phyloP scores from a whole-genome alignment of 306 rosid genomes.

The Hippophae rhamnoides region DNA sequence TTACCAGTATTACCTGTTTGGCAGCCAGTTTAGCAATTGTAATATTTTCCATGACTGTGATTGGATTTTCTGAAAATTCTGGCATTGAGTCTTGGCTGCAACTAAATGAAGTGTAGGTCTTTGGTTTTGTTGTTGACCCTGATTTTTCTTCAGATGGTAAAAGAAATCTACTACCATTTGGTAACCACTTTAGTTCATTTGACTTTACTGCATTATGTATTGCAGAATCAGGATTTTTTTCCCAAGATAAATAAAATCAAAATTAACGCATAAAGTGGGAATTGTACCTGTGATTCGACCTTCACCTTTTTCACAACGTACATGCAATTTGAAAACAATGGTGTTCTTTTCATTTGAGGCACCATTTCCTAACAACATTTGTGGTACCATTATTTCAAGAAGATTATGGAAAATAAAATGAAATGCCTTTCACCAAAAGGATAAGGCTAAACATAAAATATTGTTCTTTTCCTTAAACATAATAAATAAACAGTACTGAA shows the following conservation, averaged over 20 bases:
- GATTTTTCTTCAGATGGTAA: conserved; percentile 41
- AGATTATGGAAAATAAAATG: neutral
- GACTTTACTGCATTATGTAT: conserved; percentile 60
- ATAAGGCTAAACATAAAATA: neutral
- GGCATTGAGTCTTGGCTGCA: conserved; percentile 66
- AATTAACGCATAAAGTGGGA: neutral
- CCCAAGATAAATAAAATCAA: no score
- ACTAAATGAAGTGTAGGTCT: conserved; percentile 69
- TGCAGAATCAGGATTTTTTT: conserved; percentile 10
- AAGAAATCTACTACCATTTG: conserved; percentile 64
- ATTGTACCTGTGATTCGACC: conserved; percentile 53
- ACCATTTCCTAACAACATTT: conserved; percentile 34
- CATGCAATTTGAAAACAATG: conserved; percentile 75
- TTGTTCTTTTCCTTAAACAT: neutral
- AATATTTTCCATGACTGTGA: conserved; percentile 44
- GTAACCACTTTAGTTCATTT: conserved; percentile 61
- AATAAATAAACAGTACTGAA: conserved; percentile 5
- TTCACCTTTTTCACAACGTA: conserved; percentile 29
- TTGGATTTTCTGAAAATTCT: conserved; percentile 48
- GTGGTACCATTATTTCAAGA: no score
- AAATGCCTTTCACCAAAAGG: conserved; percentile 6
- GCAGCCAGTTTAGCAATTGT: conserved; percentile 67
- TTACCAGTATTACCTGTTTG: conserved; percentile 55
- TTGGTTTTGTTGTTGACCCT: conserved; percentile 41
- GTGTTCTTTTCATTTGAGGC: conserved; percentile 72